A percentile compares a stretch with the other conserved stretches of the same genome.
phyloP scores from a whole-genome alignment of 208 protist genomes.

The Acanthamoeba rhysodes region DNA sequence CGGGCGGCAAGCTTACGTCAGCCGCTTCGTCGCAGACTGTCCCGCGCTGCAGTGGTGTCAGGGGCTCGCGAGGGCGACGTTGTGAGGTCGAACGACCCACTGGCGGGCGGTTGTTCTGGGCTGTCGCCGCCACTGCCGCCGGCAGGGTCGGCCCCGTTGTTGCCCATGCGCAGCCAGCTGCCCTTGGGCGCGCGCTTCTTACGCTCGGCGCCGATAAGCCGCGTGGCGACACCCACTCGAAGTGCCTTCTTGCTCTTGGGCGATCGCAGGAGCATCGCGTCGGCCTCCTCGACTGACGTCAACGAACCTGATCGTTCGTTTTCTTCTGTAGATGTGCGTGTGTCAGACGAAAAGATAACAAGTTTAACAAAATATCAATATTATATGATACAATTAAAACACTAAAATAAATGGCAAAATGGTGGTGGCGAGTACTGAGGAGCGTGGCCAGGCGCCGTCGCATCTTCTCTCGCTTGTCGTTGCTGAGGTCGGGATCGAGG shows the following conservation, averaged over 20 bases:
- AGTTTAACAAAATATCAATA: too few relatives aligned
- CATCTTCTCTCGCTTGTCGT: constrained; percentile 42
- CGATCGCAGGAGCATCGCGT: neutral
- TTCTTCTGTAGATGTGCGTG: neutral
- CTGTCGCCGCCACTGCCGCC: neutral
- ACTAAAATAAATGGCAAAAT: too few relatives aligned
- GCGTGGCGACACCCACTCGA: neutral
- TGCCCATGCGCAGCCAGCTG: neutral
- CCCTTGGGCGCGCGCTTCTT: constrained; percentile 1
- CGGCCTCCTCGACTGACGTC: neutral
- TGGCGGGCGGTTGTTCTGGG: neutral
- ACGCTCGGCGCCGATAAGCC: neutral
- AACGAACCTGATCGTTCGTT: constrained; percentile 10
- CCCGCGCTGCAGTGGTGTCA: neutral
- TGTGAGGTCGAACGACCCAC: neutral
- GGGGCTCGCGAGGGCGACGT: neutral
- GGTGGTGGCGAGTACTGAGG: constrained; percentile 19
- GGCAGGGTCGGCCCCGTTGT: neutral
- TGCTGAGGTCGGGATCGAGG: neutral
- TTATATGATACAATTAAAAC: too few relatives aligned
- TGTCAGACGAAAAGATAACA: too few relatives aligned
- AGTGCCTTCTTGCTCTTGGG: constrained; percentile 15
- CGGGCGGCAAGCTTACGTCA: neutral
- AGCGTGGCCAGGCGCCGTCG: neutral
- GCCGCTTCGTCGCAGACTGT: neutral